Base-by-base conservation (phyloP, 805 yeast genomes). In the Metschnikowia cubensis region DNA sequence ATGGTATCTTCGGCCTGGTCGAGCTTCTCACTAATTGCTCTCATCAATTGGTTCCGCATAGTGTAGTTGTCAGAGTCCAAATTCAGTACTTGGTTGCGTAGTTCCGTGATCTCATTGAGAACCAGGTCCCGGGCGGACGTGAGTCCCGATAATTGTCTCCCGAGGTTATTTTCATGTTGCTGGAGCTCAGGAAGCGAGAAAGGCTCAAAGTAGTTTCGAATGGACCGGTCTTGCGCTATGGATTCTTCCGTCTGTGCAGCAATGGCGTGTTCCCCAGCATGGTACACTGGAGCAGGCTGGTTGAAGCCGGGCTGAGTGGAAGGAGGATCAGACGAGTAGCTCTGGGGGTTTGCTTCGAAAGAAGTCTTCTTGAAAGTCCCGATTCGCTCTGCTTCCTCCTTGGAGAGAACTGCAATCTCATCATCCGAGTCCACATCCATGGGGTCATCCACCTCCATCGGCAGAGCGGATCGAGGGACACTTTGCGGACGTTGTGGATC, bases 241-340 rank as follows among this genome's bases (percentile, higher is more conserved):
- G 47, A 29, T 4, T 14, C 37, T 13, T 35, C 22, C 32, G 33
- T n/a, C 33, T 25, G 29, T 10, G 39, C 18, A 11, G 41, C 8
- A 10, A 2, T 36, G 31, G 41, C 45, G 14, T 21, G 33, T 8
- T 41, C 55, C 1, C 66, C 65, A 3, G 57, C 57, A 42, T 66
- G 70, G 11, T 55, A 59, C 1, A 63, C 68, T 3, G 70, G 71
- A 2, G 62, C 69, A 3, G 71, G 71, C 44, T 55, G 50, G 47
- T 67, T 66, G 45, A 41, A 60, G 22, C 13, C 32, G 1, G 38
- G 35, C 14, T 25, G 36, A 7, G 47, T 22, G 2, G 48, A 8
- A 2, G 41, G 32, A 17, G 41, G n/a, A 6, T n/a, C 31, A 4
- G 17, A 22, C 5, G 13, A 4, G 32, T 14, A 10, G 10, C 15